Conservation (phyloP, 2,329 filamentous ascomycete genomes). For the Aspergillus ibericus region DNA sequence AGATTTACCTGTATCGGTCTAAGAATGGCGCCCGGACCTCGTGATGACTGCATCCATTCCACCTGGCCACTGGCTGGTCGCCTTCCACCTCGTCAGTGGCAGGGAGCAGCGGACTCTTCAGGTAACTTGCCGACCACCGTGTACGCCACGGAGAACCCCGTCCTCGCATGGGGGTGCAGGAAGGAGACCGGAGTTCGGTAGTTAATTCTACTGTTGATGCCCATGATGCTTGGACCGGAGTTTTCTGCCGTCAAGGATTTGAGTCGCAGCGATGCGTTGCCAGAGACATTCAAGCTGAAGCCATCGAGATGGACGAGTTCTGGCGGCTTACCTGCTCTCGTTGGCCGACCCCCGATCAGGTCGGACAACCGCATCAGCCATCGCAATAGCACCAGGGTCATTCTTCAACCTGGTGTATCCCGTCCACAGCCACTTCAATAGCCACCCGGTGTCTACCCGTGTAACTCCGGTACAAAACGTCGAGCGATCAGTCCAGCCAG, state of each 20-base stretch:
- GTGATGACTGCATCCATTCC: slow-evolving; percentile 5
- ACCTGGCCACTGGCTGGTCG: background rate
- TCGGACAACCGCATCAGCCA: slow-evolving; percentile 5
- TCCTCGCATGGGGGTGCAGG: background rate
- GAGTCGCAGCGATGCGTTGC: background rate
- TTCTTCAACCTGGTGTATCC: background rate
- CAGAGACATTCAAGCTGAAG: background rate
- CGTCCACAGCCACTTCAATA: background rate
- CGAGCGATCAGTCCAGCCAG: slow-evolving; percentile 3
- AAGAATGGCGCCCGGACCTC: slow-evolving; percentile 4
- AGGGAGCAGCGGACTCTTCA: background rate
- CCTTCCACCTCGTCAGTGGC: background rate
- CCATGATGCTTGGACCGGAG: background rate
- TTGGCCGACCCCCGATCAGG: too few species aligned
- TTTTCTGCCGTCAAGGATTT: background rate
- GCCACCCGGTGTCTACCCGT: background rate
- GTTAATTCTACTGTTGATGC: background rate
- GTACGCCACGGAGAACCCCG: background rate
- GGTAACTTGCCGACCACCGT: background rate
- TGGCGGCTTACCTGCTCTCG: background rate
- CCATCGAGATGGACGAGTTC: too few species aligned
- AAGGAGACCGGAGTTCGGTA: background rate
- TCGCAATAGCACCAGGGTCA: background rate
- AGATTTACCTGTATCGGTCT: slow-evolving; percentile 3
- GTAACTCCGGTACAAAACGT: background rate